Percentiles rank a stretch among this genome's conserved stretches.
Evolutionary conservation across 2,329 filamentous ascomycete genomes (phyloP).

Genomic region (Fusarium acutatum): DNA sequence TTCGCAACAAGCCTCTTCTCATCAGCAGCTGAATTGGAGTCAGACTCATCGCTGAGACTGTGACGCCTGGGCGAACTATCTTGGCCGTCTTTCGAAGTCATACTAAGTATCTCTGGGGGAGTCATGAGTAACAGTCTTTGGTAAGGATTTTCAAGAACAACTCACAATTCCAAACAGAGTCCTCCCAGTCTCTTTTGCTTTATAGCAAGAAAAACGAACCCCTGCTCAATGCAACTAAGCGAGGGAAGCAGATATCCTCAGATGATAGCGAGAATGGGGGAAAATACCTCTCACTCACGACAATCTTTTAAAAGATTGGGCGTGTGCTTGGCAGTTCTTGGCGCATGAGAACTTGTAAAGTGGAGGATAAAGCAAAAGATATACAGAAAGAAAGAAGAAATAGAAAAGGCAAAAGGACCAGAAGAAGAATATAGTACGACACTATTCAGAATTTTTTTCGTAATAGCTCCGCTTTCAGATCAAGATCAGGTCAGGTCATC

Average conservation of each 20-base stretch:
- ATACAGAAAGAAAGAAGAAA: not conserved
- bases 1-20: constrained; percentile 70
- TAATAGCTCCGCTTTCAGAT: constrained; percentile 24
- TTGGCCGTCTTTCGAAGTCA: constrained; percentile 16
- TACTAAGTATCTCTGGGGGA: constrained; percentile 1
- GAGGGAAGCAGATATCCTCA: not conserved
- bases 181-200: not conserved
- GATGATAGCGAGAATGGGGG: not conserved
- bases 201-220: not conserved
- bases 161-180: not conserved
- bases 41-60: constrained; percentile 30
- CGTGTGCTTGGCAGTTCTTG: constrained; percentile 36
- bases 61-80: constrained; percentile 22
- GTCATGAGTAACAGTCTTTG: not conserved
- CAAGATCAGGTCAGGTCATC: constrained; percentile 32
- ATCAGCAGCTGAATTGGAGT: constrained; percentile 25
- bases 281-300: constrained; percentile 22
- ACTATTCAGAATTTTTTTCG: not conserved
- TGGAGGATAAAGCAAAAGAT: not conserved
- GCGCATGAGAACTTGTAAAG: not conserved
- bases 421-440: not conserved
- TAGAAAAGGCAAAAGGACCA: not conserved
- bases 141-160: not conserved
- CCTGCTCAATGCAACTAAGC: constrained; percentile 1
- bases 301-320: constrained; percentile 21